phyloP scores from a whole-genome alignment of 2,329 filamentous ascomycete species.

The Gremmenia infestans region DNA sequence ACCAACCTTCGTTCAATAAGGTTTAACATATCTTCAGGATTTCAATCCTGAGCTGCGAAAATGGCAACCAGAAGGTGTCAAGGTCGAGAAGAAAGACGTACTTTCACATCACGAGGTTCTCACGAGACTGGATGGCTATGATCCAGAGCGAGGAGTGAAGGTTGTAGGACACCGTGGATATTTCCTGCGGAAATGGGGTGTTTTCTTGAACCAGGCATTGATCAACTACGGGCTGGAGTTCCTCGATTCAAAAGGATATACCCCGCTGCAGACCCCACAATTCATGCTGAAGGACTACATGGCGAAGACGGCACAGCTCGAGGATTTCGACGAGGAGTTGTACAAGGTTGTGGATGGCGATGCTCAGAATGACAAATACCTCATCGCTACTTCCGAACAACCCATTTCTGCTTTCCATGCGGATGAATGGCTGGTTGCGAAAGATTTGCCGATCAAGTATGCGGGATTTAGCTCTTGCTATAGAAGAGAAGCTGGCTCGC shows the following conservation, averaged over 20 bases:
- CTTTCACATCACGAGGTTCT: conserved; percentile 96
- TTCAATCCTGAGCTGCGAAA: conserved; percentile 72
- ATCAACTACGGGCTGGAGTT: conserved; percentile 95
- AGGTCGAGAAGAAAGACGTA: conserved; percentile 67
- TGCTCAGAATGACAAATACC: conserved; percentile 79
- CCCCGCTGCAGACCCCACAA: conserved; percentile 77
- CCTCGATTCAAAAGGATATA: conserved; percentile 75
- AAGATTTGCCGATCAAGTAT: conserved; percentile 84
- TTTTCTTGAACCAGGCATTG: conserved; percentile 87
- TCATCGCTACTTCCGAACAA: conserved; percentile 82
- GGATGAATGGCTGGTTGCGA: conserved; percentile 83
- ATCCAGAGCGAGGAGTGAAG: conserved; percentile 88
- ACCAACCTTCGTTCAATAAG: background rate
- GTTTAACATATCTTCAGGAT: conserved; percentile 43
- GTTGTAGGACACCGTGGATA: conserved; percentile 93
- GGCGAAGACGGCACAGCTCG: conserved; percentile 96
- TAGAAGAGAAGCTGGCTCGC: conserved; percentile 88
- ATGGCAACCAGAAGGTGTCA: conserved; percentile 75
- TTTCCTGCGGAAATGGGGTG: conserved; percentile 83
- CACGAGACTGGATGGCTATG: conserved; percentile 81
- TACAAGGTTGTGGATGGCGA: conserved; percentile 94
- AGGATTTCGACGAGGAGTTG: conserved; percentile 95
- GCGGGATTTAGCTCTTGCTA: conserved; percentile 94
- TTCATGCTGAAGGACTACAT: conserved; percentile 96
- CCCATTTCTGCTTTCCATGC: conserved; percentile 90